Evolutionary conservation across 495 filamentous ascomycete species (phyloP).

Genomic region (Chaetomidium leptoderma): DNA sequence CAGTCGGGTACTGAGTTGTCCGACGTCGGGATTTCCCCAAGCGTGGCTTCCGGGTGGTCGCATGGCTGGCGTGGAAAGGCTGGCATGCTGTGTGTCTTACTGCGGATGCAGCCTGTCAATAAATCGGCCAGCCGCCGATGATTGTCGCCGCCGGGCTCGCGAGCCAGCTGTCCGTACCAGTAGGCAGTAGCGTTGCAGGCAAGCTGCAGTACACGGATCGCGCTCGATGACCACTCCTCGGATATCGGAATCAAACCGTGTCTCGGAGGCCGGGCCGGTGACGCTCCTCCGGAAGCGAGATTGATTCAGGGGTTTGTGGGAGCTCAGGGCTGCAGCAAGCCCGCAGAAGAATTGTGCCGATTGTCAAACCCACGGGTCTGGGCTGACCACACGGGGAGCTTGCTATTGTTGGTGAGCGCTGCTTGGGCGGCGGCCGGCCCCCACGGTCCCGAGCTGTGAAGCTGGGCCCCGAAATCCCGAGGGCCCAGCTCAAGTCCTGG

Average conservation of each 20-base stretch:
- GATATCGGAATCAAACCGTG: not conserved
- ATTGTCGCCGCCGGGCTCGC: not conserved
- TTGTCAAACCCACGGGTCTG: too few species aligned
- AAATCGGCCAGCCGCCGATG: not conserved
- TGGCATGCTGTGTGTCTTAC: not conserved
- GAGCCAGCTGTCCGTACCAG: not conserved
- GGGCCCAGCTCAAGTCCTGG: too few species aligned
- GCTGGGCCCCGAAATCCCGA: not conserved
- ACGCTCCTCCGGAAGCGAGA: not conserved
- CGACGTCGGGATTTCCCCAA: conserved; percentile 18
- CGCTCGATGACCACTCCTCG: not conserved
- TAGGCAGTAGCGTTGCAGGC: not conserved
- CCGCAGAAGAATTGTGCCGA: too few species aligned
- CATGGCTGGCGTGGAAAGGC: not conserved
- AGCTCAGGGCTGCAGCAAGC: not conserved
- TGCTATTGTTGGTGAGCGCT: not conserved
- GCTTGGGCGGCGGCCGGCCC: not conserved
- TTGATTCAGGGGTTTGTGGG: not conserved
- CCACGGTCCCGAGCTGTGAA: not conserved
- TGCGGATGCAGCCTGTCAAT: not conserved
- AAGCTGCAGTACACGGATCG: not conserved
- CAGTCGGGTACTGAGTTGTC: not conserved
- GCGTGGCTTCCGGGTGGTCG: not conserved
- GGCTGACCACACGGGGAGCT: not conserved
- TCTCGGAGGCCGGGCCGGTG: not conserved